phyloP scores from a whole-genome alignment of 306 rosid species.

The Potentilla sterilis region DNA sequence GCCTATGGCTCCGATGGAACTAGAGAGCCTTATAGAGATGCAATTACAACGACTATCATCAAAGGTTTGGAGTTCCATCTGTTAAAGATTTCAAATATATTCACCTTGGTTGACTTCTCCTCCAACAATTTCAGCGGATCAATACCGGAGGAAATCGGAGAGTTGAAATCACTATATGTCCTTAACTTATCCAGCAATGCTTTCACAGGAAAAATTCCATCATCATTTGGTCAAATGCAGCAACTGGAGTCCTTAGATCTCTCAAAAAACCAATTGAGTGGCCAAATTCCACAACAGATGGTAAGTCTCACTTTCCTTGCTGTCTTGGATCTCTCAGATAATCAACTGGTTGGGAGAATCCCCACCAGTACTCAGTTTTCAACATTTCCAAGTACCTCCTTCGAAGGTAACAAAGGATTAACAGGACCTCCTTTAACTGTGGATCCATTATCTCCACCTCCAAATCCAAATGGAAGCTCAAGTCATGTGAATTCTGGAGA shows the following conservation, averaged over 20 bases:
- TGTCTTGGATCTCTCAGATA: background rate
- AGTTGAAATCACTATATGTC: background rate
- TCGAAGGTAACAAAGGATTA: background rate
- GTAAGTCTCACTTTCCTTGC: background rate
- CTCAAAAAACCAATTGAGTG: background rate
- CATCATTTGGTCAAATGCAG: background rate
- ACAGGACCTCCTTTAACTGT: background rate
- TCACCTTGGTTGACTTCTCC: background rate
- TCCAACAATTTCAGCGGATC: background rate
- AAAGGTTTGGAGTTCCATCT: background rate
- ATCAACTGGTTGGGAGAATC: background rate
- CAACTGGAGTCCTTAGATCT: background rate
- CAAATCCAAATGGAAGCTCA: background rate
- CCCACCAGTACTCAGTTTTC: background rate
- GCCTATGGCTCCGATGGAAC: too few species aligned
- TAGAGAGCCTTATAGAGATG: too few species aligned
- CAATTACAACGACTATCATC: background rate
- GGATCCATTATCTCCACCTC: background rate
- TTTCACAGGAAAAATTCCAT: background rate
- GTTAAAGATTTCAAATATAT: too few species aligned
- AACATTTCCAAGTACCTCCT: background rate
- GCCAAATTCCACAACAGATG: background rate
- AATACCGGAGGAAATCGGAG: slow-evolving; percentile 18
- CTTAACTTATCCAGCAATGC: background rate
- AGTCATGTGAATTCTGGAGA: background rate